phyloP scores from a whole-genome alignment of 176 grass and related monocot genomes.

The Carex pumila region DNA sequence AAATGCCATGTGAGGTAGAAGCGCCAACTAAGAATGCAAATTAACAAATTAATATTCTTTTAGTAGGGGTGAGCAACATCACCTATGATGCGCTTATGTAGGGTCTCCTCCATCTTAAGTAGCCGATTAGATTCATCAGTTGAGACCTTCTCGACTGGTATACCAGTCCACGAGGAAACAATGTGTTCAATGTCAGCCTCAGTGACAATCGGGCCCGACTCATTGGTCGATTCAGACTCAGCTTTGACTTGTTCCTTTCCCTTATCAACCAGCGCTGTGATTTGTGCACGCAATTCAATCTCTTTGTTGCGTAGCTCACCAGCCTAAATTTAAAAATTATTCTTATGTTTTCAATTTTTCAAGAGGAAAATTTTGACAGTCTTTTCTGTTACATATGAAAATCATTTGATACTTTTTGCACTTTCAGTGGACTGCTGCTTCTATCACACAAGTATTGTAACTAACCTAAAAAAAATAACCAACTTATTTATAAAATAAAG shows the following conservation, averaged over 20 bases:
- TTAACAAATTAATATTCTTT: background rate
- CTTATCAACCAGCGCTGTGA: slow-evolving; percentile 63
- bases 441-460: background rate
- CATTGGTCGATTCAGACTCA: slow-evolving; percentile 45
- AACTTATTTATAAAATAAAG: background rate
- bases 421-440: background rate
- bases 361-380: slow-evolving; percentile 3
- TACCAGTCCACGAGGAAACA: slow-evolving; percentile 88
- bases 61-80: background rate
- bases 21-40: background rate
- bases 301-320: slow-evolving; percentile 70
- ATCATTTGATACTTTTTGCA: background rate
- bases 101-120: slow-evolving; percentile 88
- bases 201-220: slow-evolving; percentile 58
- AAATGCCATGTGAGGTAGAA: background rate
- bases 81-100: slow-evolving; percentile 64
- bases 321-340: slow-evolving; percentile 38
- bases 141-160: slow-evolving; percentile 89
- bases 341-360: background rate
- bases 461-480: background rate
- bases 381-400: background rate
- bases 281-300: slow-evolving; percentile 75
- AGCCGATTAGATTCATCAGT: slow-evolving; percentile 75
- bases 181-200: slow-evolving; percentile 94
- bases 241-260: slow-evolving; percentile 81